A percentile compares a stretch with the other conserved stretches of the same genome.
These are phyloP conservation scores for Pyrenophora graminea DNA, from an alignment of 2,329 filamentous ascomycete genomes.

Conservation along the genomic window DNA sequence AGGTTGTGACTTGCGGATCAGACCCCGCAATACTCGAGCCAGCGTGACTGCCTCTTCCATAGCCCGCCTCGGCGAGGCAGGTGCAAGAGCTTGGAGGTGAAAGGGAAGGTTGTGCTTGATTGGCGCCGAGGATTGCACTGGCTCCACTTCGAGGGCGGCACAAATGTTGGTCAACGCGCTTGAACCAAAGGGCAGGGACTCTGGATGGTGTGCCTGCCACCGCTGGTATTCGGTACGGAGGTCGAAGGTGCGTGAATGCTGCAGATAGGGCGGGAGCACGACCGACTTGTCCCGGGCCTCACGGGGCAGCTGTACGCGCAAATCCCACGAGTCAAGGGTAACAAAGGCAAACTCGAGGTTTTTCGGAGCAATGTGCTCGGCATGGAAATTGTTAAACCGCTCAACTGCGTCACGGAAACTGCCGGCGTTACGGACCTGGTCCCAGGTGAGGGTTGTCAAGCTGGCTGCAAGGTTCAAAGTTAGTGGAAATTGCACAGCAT, in stretches of 20 bases:
- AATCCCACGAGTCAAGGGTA: constrained; percentile 96
- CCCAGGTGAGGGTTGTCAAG: constrained; percentile 97
- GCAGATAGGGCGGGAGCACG: constrained; percentile 91
- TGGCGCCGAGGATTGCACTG: constrained; percentile 93
- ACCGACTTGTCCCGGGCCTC: constrained; percentile 98
- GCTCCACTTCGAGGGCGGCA: constrained; percentile 95
- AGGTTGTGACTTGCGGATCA: constrained; percentile 96
- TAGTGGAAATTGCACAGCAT: constrained; percentile 3
- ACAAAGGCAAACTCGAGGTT: constrained; percentile 98
- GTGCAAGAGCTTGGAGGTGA: constrained; percentile 92
- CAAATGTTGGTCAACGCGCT: constrained; percentile 97
- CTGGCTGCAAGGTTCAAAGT: constrained; percentile 66
- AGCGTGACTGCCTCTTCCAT: constrained; percentile 98
- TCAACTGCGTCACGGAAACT: constrained; percentile 96
- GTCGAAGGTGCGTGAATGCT: constrained; percentile 97
- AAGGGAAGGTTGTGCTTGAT: constrained; percentile 99
- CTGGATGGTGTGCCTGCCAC: constrained; percentile 98
- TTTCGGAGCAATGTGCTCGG: constrained; percentile 86
- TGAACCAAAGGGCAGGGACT: constrained; percentile 94
- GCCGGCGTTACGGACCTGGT: constrained; percentile 96
- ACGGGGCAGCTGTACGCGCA: constrained; percentile 94
- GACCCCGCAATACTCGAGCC: constrained; percentile 84
- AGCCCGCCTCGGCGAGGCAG: constrained; percentile 90
- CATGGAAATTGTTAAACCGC: constrained; percentile 90
- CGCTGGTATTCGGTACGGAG: constrained; percentile 96